Base-by-base conservation (phyloP, 2,329 filamentous ascomycete species). In the Sporothrix pseudoabietina region DNA sequence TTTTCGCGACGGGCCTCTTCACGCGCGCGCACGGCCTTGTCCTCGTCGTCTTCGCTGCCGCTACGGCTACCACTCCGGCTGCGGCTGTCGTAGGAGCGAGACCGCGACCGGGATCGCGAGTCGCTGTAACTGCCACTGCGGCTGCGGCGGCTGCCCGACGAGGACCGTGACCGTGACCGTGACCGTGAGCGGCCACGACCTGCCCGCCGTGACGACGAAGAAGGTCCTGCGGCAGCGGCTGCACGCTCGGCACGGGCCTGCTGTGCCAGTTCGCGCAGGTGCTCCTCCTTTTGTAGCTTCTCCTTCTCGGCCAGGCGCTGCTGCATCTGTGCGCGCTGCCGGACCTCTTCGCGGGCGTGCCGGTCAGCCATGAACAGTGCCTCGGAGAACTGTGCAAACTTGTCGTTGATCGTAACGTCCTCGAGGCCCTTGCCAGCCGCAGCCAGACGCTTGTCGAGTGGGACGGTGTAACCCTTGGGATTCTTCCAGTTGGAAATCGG, bases 401-500 rank as follows among this genome's bases (percentile, higher is more conserved):
- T 98, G 85, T 99, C 96, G 83, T 97, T 98, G 83, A 99, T 98
- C 7, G 94, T 92, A 57, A 97, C 90, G 80, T 99, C 96, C 81
- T 98, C 94, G 75, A 99, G 81, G 0, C 94, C 94, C 78, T 96
- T 88, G 14, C 96, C 96, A 81, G 98, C 95, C 9, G 96, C 95
- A 22, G 96, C 96, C 77, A 99, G 84, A 80, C 96, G 91, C 85
- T 99, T 99, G 81, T 99, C 96, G 70, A 99, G 82, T 0, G 96
- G 94, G 0, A 99, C 93, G 0, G 96, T 99, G 80, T 97, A 99
- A 78, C 96, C 96, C 84, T 98, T 98, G 0, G 95, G 93, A 81
- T 99, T 99, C 88, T 99, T 99, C 96, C 96, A 99, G 82, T 98
- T 98, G 26, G 93, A 97, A 1, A 99, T 91, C 0, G 95, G 93